Base-by-base conservation (phyloP, 164 flowering plant species). In the Amborella trichopoda region DNA sequence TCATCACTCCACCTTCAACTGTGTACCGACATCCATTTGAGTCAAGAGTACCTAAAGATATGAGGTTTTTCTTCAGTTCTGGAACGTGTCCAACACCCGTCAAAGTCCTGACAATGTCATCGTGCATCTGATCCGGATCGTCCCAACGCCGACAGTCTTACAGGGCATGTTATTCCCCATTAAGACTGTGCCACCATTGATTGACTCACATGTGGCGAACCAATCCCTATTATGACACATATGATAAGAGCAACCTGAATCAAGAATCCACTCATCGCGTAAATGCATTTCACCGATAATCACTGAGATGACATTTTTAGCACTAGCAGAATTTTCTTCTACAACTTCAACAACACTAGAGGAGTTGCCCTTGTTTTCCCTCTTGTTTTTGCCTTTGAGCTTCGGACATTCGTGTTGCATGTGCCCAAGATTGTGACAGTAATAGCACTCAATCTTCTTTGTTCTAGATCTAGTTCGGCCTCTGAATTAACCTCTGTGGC, bases 41-140 rank as follows among this genome's bases (percentile, higher is more conserved):
- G 24, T 20, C 46, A 19, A 42, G 46, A 20, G 46, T 42, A 42
- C 46, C 1, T 6, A 39, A 17, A 39, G 42, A 39, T 11, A 39
- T 39, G 13, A 39, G 13, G 18, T 39, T 39, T 17, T 39, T 17
- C 42, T 10, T 39, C 8, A 17, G 18, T 11, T 17, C 42, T 17
- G 6, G 8, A 39, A 39, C 16, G 17, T 17, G 6, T 39, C 18
- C 16, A 39, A 39, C 42, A 39, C 17, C 18, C 6, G 13, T 17
- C 12, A 39, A 14, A 9, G 34, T 30, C 14, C 14, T 30, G 9
- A 30, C 14, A 8, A 30, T 30, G 34, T 14, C 34, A 30, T 30
- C 1, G 14, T 30, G 34, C 34, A 30, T 30, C 14, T 30, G 14
- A 30, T 30, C 14, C 34, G 9, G 14, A 30, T 14, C 9, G 34